These are phyloP conservation scores for Colletotrichum gloeosporioides DNA, from an alignment of 2,329 filamentous ascomycete species.

Conservation along the genomic window DNA sequence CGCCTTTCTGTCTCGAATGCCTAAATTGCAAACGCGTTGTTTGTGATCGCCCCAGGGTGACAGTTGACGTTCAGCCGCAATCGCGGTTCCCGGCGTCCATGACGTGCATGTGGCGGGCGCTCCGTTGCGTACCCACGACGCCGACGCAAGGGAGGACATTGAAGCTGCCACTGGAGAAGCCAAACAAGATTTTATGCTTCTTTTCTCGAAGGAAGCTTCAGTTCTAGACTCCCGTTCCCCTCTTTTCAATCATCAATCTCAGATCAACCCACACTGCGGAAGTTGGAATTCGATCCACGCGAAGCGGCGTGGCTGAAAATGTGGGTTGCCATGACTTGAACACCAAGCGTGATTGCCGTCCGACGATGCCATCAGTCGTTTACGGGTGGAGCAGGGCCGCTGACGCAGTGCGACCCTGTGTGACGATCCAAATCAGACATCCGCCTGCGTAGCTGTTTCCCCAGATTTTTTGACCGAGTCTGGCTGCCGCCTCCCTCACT, in stretches of 20 bases:
- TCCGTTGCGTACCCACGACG: not conserved
- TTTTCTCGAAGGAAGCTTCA: not conserved
- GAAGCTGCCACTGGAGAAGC: not conserved
- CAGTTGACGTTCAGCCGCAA: not conserved
- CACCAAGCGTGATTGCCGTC: not conserved
- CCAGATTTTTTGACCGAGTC: not conserved
- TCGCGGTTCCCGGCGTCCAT: not conserved
- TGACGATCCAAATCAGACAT: slow-evolving; percentile 14
- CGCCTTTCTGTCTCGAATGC: not conserved
- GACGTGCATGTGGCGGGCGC: not conserved
- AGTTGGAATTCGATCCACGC: not conserved
- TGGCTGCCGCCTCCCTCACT: not conserved
- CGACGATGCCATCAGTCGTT: not conserved
- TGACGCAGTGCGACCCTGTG: not conserved
- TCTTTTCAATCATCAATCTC: not conserved
- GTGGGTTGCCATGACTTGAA: not conserved
- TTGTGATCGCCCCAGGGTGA: not conserved
- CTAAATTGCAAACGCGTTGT: not conserved
- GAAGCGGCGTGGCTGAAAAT: not conserved
- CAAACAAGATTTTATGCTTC: not conserved
- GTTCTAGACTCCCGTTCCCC: not conserved
- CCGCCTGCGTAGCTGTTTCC: not conserved
- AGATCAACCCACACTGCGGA: not conserved
- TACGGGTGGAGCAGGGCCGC: not conserved
- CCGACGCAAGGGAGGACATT: not conserved